phyloP scores from a whole-genome alignment of 306 rosid genomes.

The Hylodesmum podocarpum region DNA sequence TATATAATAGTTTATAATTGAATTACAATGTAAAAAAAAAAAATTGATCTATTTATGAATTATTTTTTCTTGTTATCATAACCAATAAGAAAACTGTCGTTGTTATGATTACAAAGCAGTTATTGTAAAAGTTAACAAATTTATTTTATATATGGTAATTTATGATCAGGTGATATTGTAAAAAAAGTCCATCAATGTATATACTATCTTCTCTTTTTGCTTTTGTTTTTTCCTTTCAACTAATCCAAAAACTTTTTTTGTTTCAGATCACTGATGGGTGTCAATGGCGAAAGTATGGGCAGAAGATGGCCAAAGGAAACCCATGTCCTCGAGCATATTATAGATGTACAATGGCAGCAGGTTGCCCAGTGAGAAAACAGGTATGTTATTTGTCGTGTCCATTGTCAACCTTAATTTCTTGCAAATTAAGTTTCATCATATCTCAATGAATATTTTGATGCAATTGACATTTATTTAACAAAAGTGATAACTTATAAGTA shows the following conservation, averaged over 20 bases:
- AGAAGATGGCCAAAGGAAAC: constrained; percentile 95
- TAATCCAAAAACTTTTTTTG: neutral
- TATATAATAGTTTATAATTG: no score
- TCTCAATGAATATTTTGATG: neutral
- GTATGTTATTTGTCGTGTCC: constrained; percentile 40
- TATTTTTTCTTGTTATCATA: no score
- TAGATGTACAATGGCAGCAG: constrained; percentile 92
- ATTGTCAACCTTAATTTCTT: neutral
- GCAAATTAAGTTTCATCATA: constrained; percentile 7
- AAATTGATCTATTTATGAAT: no score
- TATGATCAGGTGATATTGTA: no score
- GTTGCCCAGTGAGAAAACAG: constrained; percentile 95
- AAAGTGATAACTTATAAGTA: neutral
- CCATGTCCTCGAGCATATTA: constrained; percentile 98
- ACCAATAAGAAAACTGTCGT: no score
- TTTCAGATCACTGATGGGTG: constrained; percentile 88
- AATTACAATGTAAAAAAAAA: no score
- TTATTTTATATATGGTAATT: no score
- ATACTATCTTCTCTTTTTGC: no score
- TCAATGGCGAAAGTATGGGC: constrained; percentile 97
- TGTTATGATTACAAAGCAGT: no score
- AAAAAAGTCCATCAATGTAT: no score
- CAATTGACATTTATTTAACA: neutral
- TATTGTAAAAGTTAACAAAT: no score
- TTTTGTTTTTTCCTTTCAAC: neutral